Evolutionary conservation across 768 basidiomycete species (phyloP).

Genomic region (Tephrocybe sp.): DNA sequence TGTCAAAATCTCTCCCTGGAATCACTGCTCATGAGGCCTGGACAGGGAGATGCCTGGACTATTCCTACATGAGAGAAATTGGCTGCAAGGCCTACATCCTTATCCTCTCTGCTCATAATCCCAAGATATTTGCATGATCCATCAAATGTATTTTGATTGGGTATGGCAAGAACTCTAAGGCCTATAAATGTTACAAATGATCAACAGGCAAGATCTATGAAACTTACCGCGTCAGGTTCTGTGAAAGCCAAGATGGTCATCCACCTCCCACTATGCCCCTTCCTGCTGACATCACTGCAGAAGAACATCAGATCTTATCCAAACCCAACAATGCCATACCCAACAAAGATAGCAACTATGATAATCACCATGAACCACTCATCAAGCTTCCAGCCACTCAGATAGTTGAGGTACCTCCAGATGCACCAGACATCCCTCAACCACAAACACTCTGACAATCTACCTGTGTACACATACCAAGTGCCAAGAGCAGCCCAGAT

Average conservation of each 20-base stretch:
- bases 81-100: constrained; percentile 34
- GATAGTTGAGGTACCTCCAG: too few relatives aligned
- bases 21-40: too few relatives aligned
- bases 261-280: too few relatives aligned
- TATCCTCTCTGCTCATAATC: constrained; percentile 30
- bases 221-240: constrained; percentile 24
- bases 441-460: too few relatives aligned
- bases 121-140: constrained; percentile 22
- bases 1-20: too few relatives aligned
- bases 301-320: not conserved
- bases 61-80: constrained; percentile 30
- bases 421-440: too few relatives aligned
- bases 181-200: constrained; percentile 1
- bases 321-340: too few relatives aligned
- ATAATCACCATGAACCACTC: too few relatives aligned
- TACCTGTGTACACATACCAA: too few relatives aligned
- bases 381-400: too few relatives aligned
- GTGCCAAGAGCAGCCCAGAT: too few relatives aligned
- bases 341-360: too few relatives aligned
- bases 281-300: not conserved
- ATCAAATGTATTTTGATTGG: constrained; percentile 38
- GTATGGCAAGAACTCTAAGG: constrained; percentile 33
- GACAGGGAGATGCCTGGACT: constrained; percentile 23
- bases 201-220: constrained; percentile 16
- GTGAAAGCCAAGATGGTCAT: constrained; percentile 9